Evolutionary conservation across 495 filamentous ascomycete species (phyloP).

Genomic region (Penicillium roqueforti): DNA sequence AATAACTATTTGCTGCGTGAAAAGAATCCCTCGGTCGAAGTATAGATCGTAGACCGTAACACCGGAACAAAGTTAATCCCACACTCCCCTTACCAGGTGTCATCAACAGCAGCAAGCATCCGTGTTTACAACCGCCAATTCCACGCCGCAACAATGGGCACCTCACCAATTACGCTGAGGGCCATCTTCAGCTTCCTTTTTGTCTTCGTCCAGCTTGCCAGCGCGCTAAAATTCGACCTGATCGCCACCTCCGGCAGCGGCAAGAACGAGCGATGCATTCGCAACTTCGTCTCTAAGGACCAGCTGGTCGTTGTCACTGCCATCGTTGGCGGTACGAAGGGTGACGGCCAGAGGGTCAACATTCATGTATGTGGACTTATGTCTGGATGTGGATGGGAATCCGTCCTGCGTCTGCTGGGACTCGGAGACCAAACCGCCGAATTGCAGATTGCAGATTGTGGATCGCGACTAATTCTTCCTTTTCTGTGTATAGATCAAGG

Average conservation of each 20-base stretch:
- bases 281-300: constrained; percentile 91
- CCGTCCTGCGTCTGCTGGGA: not conserved
- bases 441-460: not conserved
- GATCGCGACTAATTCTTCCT: constrained; percentile 7
- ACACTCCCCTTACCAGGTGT: constrained; percentile 30
- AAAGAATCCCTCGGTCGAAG: not conserved
- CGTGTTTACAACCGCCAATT: constrained; percentile 27
- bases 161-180: constrained; percentile 33
- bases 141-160: constrained; percentile 31
- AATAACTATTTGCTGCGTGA: not conserved
- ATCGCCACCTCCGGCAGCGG: constrained; percentile 59
- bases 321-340: constrained; percentile 75
- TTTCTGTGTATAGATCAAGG: constrained; percentile 66
- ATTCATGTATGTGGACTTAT: constrained; percentile 76
- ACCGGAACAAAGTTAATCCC: constrained; percentile 26
- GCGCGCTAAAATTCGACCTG: constrained; percentile 92
- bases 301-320: constrained; percentile 98
- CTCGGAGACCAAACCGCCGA: not conserved
- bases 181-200: constrained; percentile 36
- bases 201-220: constrained; percentile 53
- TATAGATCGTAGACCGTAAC: constrained; percentile 4
- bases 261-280: constrained; percentile 80
- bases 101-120: constrained; percentile 26
- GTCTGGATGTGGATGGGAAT: not conserved
- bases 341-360: constrained; percentile 90